A percentile compares a stretch with the other conserved stretches of the same genome.
These are phyloP conservation scores for Aciculosporium take DNA, from an alignment of 2,329 filamentous ascomycete genomes.

Conservation along the genomic window DNA sequence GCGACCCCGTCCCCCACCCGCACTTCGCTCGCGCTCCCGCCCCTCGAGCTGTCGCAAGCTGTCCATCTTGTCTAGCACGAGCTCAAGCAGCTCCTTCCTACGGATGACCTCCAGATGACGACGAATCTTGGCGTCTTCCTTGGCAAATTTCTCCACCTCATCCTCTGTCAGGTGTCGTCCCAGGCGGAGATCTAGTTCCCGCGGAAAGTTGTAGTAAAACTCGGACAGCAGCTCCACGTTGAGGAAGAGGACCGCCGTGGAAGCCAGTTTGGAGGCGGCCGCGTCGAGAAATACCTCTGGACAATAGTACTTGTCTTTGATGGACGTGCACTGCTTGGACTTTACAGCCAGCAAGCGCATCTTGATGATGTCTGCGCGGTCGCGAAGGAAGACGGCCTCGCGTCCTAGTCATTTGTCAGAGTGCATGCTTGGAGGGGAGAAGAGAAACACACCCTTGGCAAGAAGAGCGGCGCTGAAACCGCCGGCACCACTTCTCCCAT, in stretches of 20 bases:
- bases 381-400: constrained; percentile 85
- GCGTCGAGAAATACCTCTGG: constrained; percentile 97
- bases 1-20: constrained; percentile 10
- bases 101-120: constrained; percentile 83
- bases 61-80: constrained; percentile 94
- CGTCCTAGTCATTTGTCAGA: constrained; percentile 46
- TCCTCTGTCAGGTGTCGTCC: constrained; percentile 64
- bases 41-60: constrained; percentile 72
- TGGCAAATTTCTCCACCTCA: constrained; percentile 79
- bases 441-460: constrained; percentile 49
- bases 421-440: background rate
- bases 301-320: constrained; percentile 90
- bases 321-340: constrained; percentile 71
- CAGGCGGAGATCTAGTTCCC: constrained; percentile 76
- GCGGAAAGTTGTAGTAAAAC: constrained; percentile 95
- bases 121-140: constrained; percentile 81
- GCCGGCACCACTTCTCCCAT: constrained; percentile 71
- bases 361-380: constrained; percentile 77
- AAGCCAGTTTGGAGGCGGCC: constrained; percentile 84
- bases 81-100: constrained; percentile 81
- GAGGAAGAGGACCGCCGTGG: constrained; percentile 89
- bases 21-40: constrained; percentile 42
- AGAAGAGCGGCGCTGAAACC: constrained; percentile 83
- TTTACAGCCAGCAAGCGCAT: constrained; percentile 81
- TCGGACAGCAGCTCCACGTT: constrained; percentile 94